Base-by-base conservation (phyloP, 768 basidiomycete genomes). In the Collybiopsis confluens region DNA sequence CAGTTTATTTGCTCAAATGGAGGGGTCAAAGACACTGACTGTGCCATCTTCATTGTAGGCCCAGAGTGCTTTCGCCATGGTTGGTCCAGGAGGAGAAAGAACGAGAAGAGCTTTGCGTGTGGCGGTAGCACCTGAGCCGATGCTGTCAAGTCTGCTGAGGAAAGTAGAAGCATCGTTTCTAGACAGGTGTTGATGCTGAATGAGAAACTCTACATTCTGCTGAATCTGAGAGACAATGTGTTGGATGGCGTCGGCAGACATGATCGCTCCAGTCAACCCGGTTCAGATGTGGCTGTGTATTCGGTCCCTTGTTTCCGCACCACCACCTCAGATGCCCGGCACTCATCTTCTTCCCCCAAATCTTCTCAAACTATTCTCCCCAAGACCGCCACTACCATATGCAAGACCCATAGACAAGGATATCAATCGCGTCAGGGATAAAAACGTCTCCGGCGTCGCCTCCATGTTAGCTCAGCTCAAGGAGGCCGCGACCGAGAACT, bases 301-400 rank as follows among this genome's bases (percentile, higher is more conserved):
- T 43, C 9, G 42, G 24, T 44, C 36, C 7, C 44, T 27, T 23
- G 43, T 23, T 37, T 28, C 20, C 27, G 18, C 27, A 36, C 43
- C 33, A 52, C 43, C 41, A 33, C 61, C 40, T 35, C 42, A 54
- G 36, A 80, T 80, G 79, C 79, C 80, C 38, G 89, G 88, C 45
- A 93, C 92, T 3, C 91, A 95, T 72, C 78, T 95, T 21, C 81
- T 99, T 21, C 96, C 96, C 3, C 93, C 93, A 2, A 97, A 98
- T 71, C 82, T 99, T 49, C 85, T 98, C 68, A 94, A 96, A 68
- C 87, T 98, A 60, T 99, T 98, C 68, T 88, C 92, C 0, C 94
- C 97, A 3, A 85, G 97, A 6, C 92, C 96, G 1, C 90, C 88
- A 2, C 80, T 98, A 3, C 88, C 89, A 1, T 98, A 93, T 66